Evolutionary conservation across 139 green algal genomes (phyloP), one percentile per base, ranked within the genome.

Genomic region (Mesostigma viride): DNA sequence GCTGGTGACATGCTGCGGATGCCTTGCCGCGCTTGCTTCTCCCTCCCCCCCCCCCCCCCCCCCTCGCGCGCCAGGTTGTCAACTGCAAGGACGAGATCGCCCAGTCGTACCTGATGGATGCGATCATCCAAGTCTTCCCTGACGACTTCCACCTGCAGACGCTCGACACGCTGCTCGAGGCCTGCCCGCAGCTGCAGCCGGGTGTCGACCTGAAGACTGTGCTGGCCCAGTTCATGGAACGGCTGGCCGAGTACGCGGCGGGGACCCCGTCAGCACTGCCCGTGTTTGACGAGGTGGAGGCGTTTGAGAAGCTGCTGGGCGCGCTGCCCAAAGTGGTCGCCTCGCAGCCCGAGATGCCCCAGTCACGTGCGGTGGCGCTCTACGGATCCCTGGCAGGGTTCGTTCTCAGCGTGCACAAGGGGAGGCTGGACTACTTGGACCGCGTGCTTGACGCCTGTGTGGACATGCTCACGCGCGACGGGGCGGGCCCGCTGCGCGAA

Each of bases 81-180:
- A 82, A 75, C 51, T 99, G 93, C 84, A 86, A 89, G 66, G 93
- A 99, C 68, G 88, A 92, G 66, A 85, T 99, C n/a, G 93, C 92
- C 24, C 93, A 99, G 85, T 82, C 91, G 67, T 99, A 98, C 82
- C 79, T 99, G n/a, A 96, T 97, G 88, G 89, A 97, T 77, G 90
- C 79, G 67, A 45, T 94, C 51, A 84, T 89, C 45, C 81, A 89
- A 66, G 76, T 80, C 0, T 97, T 96, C 76, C 87, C 91, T 2
- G 91, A 96, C 69, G 87, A 94, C 57, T 98, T 92, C 79, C 92
- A 98, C 78, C 67, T 97, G 58, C 82, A 86, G 58, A 96, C 91
- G 1, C 76, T 98, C 62, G 77, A 88, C 35, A 63, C 71, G 8
- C 75, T 98, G 60, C 79, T 97, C 62, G 85, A 70, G 3, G 81